phyloP scores from a whole-genome alignment of 2,329 filamentous ascomycete species.

The Raffaelea ambrosiae region DNA sequence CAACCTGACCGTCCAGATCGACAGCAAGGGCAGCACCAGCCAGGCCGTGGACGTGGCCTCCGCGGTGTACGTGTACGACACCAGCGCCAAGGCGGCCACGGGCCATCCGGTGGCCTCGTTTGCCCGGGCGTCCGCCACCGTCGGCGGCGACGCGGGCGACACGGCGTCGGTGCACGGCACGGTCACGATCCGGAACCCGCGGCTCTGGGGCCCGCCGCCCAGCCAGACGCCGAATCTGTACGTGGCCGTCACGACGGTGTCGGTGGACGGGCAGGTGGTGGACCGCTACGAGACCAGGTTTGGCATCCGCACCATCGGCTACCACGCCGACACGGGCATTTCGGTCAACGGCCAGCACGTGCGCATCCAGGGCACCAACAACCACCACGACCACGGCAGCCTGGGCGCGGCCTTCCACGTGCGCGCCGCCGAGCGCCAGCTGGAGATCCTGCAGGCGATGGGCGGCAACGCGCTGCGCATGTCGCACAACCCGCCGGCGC shows the following conservation, averaged over 20 bases:
- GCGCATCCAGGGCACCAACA: constrained; percentile 35
- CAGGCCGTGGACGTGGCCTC: constrained; percentile 29
- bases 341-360: constrained; percentile 36
- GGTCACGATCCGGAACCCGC: constrained; percentile 25
- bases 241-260: constrained; percentile 33
- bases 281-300: constrained; percentile 39
- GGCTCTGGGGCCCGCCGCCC: constrained; percentile 39
- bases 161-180: constrained; percentile 27
- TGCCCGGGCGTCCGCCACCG: constrained; percentile 16
- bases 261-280: constrained; percentile 10
- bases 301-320: constrained; percentile 36
- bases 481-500: constrained; percentile 44
- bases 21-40: constrained; percentile 29
- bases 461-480: constrained; percentile 41
- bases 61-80: constrained; percentile 28
- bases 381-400: constrained; percentile 43
- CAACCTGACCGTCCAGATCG: constrained; percentile 33
- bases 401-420: constrained; percentile 41
- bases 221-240: constrained; percentile 38
- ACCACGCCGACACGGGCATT: constrained; percentile 30
- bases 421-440: constrained; percentile 37
- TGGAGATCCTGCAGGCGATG: constrained; percentile 40
- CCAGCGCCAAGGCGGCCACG: constrained; percentile 17
- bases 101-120: constrained; percentile 25
- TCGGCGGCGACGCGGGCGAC: constrained; percentile 18